Conservation (phyloP, 345 rosid genomes). For the Dovyalis caffra region DNA sequence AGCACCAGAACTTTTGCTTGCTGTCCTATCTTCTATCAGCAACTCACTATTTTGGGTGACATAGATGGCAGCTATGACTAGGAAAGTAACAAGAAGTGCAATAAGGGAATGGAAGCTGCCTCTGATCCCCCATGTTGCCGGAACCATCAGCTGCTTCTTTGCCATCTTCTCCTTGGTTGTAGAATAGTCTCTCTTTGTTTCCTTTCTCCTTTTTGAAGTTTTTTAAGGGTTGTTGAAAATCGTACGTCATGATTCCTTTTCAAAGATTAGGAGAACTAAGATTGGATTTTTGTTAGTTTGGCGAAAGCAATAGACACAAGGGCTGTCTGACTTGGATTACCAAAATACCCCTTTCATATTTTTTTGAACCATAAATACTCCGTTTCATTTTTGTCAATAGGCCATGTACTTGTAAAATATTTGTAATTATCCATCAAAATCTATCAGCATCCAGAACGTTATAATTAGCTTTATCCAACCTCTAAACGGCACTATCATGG, state of each 20-base stretch:
- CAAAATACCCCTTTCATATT: conserved; percentile 17
- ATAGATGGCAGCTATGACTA: conserved; percentile 48
- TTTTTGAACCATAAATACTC: not conserved
- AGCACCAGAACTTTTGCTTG: conserved; percentile 1
- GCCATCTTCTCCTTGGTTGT: not conserved
- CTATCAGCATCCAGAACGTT: not conserved
- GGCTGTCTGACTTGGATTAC: conserved; percentile 3
- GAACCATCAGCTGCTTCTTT: conserved; percentile 26
- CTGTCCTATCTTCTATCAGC: conserved; percentile 2
- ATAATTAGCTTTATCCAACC: too few species aligned
- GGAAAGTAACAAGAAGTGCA: conserved; percentile 52
- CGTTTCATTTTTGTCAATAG: too few species aligned
- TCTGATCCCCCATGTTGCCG: conserved; percentile 43
- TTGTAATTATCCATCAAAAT: too few species aligned
- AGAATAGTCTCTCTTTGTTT: not conserved
- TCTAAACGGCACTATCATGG: too few species aligned
- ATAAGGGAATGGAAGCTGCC: conserved; percentile 60
- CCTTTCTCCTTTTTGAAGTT: conserved; percentile 23
- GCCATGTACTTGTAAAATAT: not conserved
- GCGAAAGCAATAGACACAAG: conserved; percentile 26
- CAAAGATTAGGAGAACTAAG: conserved; percentile 19
- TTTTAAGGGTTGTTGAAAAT: conserved; percentile 23
- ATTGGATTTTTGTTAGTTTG: conserved; percentile 20
- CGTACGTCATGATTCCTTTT: conserved; percentile 6
- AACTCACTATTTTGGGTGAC: conserved; percentile 34